These are phyloP conservation scores for Lojkania enalia DNA, from an alignment of 2,329 filamentous ascomycete genomes.

Conservation along the genomic window DNA sequence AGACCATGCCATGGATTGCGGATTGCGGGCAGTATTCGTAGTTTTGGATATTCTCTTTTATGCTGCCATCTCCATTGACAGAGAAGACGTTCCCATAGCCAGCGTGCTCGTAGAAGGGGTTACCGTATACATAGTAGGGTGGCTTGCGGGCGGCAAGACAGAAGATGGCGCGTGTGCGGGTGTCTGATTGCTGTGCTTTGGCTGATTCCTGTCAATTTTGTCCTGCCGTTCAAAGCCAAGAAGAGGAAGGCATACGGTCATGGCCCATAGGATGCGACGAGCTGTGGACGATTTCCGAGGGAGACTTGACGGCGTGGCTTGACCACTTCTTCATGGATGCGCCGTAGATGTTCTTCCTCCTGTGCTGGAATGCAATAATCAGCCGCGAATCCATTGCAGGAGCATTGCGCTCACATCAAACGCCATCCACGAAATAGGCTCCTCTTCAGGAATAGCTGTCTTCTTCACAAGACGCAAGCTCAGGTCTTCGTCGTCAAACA, in stretches of 20 bases:
- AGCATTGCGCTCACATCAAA: conserved; percentile 67
- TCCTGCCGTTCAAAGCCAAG: conserved; percentile 2
- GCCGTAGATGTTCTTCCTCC: conserved; percentile 83
- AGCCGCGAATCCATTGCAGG: conserved; percentile 6
- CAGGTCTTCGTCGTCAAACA: conserved; percentile 81
- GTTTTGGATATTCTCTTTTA: conserved; percentile 69
- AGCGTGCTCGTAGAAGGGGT: conserved; percentile 86
- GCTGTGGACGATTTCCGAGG: conserved; percentile 75
- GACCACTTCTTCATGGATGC: conserved; percentile 94
- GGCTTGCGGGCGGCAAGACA: conserved; percentile 76
- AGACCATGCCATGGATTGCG: conserved; percentile 82
- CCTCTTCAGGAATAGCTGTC: conserved; percentile 77
- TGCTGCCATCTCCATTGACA: conserved; percentile 59
- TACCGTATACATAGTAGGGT: conserved; percentile 83
- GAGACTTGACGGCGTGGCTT: conserved; percentile 75
- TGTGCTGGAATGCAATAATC: conserved; percentile 58
- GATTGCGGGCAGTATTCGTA: conserved; percentile 71
- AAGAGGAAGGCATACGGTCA: conserved; percentile 61
- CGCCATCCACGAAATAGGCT: conserved; percentile 93
- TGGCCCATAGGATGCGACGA: conserved; percentile 75
- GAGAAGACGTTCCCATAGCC: conserved; percentile 79
- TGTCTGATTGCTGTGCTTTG: conserved; percentile 67
- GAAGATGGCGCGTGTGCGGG: conserved; percentile 88
- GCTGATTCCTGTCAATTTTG: conserved; percentile 51
- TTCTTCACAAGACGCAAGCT: conserved; percentile 76